Percentiles rank a stretch among this genome's conserved stretches.
Evolutionary conservation across 164 flowering plant species (phyloP).

Genomic region (Nelumbo lutea): DNA sequence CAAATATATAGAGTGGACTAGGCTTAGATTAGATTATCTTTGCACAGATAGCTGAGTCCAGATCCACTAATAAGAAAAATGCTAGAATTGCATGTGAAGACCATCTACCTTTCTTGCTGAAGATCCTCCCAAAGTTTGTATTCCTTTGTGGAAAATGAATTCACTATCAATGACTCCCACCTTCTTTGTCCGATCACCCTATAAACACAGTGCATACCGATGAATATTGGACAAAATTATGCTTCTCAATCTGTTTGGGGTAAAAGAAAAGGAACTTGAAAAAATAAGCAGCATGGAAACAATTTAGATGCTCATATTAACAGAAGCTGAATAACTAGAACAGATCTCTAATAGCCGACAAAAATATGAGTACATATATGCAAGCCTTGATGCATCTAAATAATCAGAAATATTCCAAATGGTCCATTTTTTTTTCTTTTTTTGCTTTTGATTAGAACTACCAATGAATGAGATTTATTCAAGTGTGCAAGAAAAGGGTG

Average conservation of each 20-base stretch:
- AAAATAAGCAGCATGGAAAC: not conserved
- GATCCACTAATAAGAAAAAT: not conserved
- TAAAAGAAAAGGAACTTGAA: not conserved
- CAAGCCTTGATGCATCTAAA: too few species aligned
- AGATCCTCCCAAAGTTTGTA: slow-evolving; percentile 61
- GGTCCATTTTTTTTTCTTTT: too few species aligned
- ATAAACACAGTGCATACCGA: slow-evolving; percentile 12
- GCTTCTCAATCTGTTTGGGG: not conserved
- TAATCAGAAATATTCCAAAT: too few species aligned
- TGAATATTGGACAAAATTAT: not conserved
- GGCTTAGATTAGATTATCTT: not conserved
- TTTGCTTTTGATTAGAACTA: too few species aligned
- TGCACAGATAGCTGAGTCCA: not conserved
- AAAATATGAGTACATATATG: not conserved
- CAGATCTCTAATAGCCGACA: not conserved
- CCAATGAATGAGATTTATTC: too few species aligned
- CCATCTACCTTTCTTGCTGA: slow-evolving; percentile 30
- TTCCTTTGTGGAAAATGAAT: slow-evolving; percentile 69
- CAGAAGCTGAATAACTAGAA: not conserved
- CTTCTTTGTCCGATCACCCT: slow-evolving; percentile 80
- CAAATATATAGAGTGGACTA: too few species aligned
- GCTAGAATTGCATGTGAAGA: not conserved
- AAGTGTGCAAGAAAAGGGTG: too few species aligned
- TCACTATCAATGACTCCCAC: slow-evolving; percentile 81
- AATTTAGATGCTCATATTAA: not conserved